Evolutionary conservation across 257 asterid genomes (phyloP), one percentile per base, ranked within the genome.

Genomic region (Solanum appendiculatum): DNA sequence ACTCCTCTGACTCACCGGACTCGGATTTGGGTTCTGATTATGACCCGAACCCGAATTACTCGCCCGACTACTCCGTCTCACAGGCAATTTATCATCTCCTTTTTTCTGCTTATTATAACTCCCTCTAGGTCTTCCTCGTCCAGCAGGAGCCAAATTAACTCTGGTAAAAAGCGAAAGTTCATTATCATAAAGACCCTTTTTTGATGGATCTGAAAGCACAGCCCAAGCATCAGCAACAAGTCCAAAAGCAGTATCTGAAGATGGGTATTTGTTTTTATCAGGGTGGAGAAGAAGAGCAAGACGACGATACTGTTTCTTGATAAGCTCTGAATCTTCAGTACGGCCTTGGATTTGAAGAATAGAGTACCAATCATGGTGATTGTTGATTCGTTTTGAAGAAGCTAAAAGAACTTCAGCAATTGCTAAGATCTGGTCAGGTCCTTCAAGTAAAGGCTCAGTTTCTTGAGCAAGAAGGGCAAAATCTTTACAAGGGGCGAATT

Each of bases 181-280:
- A 40, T 56, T 84, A 69, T 96, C 99, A 84, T 78, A 94, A 48
- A 54, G 74, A 1, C 93, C 46, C 87, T 96, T 96, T 88, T 91
- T 91, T 4, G 48, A 89, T 5, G 97, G 93, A 92, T 96, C 98
- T 15, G 98, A 93, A 6, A 95, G 91, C 58, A 92, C 95, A 21
- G 92, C 95, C 98, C 98, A 96, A 1, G 99, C 94, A 74, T 96
- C 98, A 82, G 97, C 93, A 7, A 95, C 99, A 37, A 96, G 98
- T 25, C 93, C 93, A 86, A 96, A 96, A 66, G 98, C 99, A n/a
- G 95, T 85, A 58, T 96, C 99, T 37, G 99, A 86, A 66, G 93
- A 96, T 58, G 95, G 94, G 89, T 86, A 94, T 60, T 94, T 94
- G 91, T 96, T 96, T 92, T 96, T 96, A 85, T 96, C 99, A 3